Conservation (phyloP, 2,329 filamentous ascomycete species). For the Diplodia seriata region DNA sequence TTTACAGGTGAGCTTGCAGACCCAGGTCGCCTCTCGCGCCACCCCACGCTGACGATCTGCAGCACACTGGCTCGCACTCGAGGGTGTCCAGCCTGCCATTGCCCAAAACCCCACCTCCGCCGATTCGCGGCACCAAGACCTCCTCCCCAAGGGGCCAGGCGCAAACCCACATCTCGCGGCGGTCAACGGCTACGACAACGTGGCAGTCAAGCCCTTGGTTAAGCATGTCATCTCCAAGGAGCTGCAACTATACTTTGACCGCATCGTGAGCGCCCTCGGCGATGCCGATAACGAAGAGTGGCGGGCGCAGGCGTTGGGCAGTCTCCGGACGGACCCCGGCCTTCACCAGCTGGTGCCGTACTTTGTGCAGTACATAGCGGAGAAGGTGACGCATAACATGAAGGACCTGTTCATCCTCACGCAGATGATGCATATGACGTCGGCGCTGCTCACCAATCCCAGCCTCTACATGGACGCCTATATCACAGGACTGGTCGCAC, state of each 20-base stretch:
- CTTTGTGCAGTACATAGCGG: conserved; percentile 93
- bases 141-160: conserved; percentile 87
- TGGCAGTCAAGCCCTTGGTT: conserved; percentile 85
- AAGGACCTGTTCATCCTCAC: conserved; percentile 88
- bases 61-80: conserved; percentile 97
- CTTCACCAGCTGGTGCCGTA: conserved; percentile 96
- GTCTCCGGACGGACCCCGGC: conserved; percentile 85
- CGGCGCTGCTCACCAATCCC: conserved; percentile 82
- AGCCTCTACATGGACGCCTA: conserved; percentile 78
- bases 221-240: conserved; percentile 97
- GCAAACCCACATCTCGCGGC: conserved; percentile 86
- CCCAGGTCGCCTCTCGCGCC: background rate
- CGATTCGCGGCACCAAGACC: conserved; percentile 82
- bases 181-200: conserved; percentile 81
- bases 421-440: conserved; percentile 90
- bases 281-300: conserved; percentile 89
- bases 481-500: conserved; percentile 75
- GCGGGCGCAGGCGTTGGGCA: conserved; percentile 83
- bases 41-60: conserved; percentile 33
- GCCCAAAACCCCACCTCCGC: conserved; percentile 91
- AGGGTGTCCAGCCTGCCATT: conserved; percentile 95
- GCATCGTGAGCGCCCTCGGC: conserved; percentile 85
- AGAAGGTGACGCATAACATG: conserved; percentile 92
- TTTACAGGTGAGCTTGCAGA: conserved; percentile 73
- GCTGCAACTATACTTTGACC: conserved; percentile 95